Evolutionary conservation across 257 asterid species (phyloP).

Genomic region (Penstemon eatonii): DNA sequence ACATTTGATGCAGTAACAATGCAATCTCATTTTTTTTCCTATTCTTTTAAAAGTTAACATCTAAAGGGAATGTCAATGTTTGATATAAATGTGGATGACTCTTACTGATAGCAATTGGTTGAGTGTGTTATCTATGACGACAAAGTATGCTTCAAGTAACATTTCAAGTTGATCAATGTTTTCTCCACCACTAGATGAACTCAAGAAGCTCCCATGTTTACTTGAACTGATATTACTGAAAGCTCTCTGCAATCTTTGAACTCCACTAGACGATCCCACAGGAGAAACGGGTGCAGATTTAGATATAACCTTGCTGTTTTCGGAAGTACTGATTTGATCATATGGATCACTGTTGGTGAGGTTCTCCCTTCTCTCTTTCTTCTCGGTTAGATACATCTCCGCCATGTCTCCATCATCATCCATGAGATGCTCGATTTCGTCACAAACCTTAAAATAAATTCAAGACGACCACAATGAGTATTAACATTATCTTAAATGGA

Average conservation of each 20-base stretch:
- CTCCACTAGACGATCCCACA: slow-evolving; percentile 56
- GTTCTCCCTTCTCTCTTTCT: slow-evolving; percentile 78
- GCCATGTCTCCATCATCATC: slow-evolving; percentile 99
- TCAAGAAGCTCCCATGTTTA: slow-evolving; percentile 75
- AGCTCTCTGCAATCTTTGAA: slow-evolving; percentile 71
- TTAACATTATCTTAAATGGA: slow-evolving; percentile 20
- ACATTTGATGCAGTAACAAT: slow-evolving; percentile 12
- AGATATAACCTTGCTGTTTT: slow-evolving; percentile 39
- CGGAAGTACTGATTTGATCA: slow-evolving; percentile 44
- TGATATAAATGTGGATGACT: background rate
- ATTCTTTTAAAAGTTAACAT: background rate
- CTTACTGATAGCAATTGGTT: slow-evolving; percentile 88
- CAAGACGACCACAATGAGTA: slow-evolving; percentile 19
- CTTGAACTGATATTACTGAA: slow-evolving; percentile 76
- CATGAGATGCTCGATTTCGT: slow-evolving; percentile 96
- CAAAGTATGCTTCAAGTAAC: slow-evolving; percentile 95
- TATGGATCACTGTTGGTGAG: slow-evolving; percentile 40
- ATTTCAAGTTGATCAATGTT: slow-evolving; percentile 95
- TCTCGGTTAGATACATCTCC: slow-evolving; percentile 96
- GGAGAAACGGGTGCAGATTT: slow-evolving; percentile 91
- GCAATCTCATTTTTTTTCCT: background rate
- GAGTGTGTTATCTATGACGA: slow-evolving; percentile 78
- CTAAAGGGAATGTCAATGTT: background rate
- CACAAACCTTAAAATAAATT: slow-evolving; percentile 64
- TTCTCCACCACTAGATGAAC: slow-evolving; percentile 68